phyloP scores from a whole-genome alignment of 768 basidiomycete species.

The Coprinopsis marcescibilis region DNA sequence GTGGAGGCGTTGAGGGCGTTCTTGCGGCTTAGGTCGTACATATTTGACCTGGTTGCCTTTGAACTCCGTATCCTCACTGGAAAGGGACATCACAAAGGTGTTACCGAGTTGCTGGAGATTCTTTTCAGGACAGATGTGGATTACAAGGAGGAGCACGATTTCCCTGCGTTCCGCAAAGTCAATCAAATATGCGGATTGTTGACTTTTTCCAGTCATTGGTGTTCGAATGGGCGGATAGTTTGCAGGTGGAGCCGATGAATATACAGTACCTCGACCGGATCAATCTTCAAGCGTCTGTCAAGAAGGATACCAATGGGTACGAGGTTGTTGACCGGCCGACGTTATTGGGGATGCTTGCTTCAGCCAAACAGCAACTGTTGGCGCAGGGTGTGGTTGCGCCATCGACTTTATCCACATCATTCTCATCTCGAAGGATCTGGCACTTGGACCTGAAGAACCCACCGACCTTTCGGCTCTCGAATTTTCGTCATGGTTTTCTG shows the following conservation, averaged over 20 bases:
- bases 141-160: slow-evolving; percentile 44
- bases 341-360: slow-evolving; percentile 61
- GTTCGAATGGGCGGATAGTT: slow-evolving; percentile 83
- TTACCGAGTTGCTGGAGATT: slow-evolving; percentile 70
- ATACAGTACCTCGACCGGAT: slow-evolving; percentile 61
- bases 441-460: slow-evolving; percentile 13
- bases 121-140: slow-evolving; percentile 66
- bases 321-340: slow-evolving; percentile 76
- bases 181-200: slow-evolving; percentile 79
- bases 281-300: slow-evolving; percentile 65
- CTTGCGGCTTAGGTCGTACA: slow-evolving; percentile 76
- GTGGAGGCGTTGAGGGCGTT: slow-evolving; percentile 67
- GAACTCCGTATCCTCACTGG: slow-evolving; percentile 84
- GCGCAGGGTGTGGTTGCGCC: slow-evolving; percentile 59
- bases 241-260: slow-evolving; percentile 50
- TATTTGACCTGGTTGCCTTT: slow-evolving; percentile 81
- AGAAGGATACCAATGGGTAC: slow-evolving; percentile 65
- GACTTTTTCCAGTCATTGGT: slow-evolving; percentile 83
- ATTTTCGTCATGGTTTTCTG: slow-evolving; percentile 35
- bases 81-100: slow-evolving; percentile 68
- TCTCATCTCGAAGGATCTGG: slow-evolving; percentile 23
- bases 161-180: slow-evolving; percentile 67
- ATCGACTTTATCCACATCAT: slow-evolving; percentile 88
- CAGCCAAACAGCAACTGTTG: slow-evolving; percentile 56
- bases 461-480: slow-evolving; percentile 23